Conservation (phyloP, 257 asterid species). For the Plectranthus barbatus region DNA sequence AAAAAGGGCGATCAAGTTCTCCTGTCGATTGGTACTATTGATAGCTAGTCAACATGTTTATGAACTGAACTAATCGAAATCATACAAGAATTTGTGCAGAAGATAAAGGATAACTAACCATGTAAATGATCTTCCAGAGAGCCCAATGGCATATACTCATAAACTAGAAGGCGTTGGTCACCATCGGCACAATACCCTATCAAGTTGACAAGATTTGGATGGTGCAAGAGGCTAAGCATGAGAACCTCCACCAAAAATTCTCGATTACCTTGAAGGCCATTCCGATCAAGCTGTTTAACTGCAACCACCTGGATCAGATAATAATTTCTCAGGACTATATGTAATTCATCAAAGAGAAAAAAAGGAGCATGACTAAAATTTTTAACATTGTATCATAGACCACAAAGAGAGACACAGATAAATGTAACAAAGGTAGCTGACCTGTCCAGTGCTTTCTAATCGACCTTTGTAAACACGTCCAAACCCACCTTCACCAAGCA, state of each 20-base stretch:
- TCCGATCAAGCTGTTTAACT: constrained; percentile 83
- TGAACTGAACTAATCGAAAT: background rate
- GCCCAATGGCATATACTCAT: constrained; percentile 94
- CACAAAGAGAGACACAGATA: background rate
- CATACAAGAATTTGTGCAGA: background rate
- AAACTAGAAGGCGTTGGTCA: constrained; percentile 91
- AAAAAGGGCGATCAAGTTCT: background rate
- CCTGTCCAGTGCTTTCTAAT: constrained; percentile 79
- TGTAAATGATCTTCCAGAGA: constrained; percentile 93
- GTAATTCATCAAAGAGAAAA: background rate
- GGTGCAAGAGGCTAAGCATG: constrained; percentile 93
- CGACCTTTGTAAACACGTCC: constrained; percentile 92
- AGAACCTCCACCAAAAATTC: constrained; percentile 95
- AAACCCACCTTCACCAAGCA: constrained; percentile 96
- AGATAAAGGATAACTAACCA: constrained; percentile 45
- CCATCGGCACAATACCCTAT: constrained; percentile 99
- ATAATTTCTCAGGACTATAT: constrained; percentile 5
- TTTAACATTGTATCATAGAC: background rate
- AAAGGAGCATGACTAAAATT: background rate
- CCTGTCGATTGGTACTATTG: background rate
- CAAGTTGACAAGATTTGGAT: constrained; percentile 83
- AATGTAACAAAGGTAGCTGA: constrained; percentile 11
- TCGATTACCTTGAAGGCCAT: constrained; percentile 91
- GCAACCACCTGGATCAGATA: constrained; percentile 63
- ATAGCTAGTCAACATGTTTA: background rate